Evolutionary conservation across 108 stramenopile species (phyloP).

Genomic region (Nitzschia sp.): DNA sequence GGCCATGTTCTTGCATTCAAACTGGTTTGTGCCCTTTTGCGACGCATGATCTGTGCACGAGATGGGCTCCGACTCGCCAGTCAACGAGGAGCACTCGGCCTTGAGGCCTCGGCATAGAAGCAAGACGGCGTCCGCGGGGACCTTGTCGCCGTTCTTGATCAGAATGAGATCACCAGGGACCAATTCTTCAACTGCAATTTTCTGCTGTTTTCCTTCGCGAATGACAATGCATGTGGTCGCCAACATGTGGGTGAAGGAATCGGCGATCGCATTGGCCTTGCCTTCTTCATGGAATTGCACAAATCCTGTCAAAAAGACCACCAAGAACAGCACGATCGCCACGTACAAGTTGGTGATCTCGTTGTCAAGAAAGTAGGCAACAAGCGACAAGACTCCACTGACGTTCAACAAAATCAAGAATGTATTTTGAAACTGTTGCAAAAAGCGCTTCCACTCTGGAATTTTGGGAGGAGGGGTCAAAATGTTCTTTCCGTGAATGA

Average conservation of each 20-base stretch:
- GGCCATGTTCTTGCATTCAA: slow-evolving; percentile 78
- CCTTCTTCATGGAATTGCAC: slow-evolving; percentile 78
- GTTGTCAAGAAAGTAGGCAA: neutral
- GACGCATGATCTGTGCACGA: slow-evolving; percentile 37
- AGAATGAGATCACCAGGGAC: slow-evolving; percentile 77
- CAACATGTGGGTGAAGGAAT: slow-evolving; percentile 77
- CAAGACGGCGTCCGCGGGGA: slow-evolving; percentile 89
- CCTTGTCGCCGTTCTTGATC: slow-evolving; percentile 71
- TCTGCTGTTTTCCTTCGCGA: slow-evolving; percentile 56
- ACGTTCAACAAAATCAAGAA: neutral
- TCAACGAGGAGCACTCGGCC: slow-evolving; percentile 80
- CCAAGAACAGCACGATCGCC: neutral
- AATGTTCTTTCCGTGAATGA: neutral
- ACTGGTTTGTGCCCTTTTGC: slow-evolving; percentile 62
- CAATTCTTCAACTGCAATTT: slow-evolving; percentile 60
- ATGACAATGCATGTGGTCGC: slow-evolving; percentile 59
- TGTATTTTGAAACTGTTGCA: neutral
- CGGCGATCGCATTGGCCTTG: slow-evolving; percentile 69
- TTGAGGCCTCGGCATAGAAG: slow-evolving; percentile 61
- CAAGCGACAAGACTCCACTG: neutral
- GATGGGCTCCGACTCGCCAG: slow-evolving; percentile 86
- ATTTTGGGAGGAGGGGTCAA: neutral
- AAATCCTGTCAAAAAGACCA: slow-evolving; percentile 58
- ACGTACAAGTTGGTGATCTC: slow-evolving; percentile 18
- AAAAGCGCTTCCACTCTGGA: neutral